These are phyloP conservation scores for Rhodofomes roseus DNA, from an alignment of 1,284 basidiomycete genomes.

Conservation along the genomic window DNA sequence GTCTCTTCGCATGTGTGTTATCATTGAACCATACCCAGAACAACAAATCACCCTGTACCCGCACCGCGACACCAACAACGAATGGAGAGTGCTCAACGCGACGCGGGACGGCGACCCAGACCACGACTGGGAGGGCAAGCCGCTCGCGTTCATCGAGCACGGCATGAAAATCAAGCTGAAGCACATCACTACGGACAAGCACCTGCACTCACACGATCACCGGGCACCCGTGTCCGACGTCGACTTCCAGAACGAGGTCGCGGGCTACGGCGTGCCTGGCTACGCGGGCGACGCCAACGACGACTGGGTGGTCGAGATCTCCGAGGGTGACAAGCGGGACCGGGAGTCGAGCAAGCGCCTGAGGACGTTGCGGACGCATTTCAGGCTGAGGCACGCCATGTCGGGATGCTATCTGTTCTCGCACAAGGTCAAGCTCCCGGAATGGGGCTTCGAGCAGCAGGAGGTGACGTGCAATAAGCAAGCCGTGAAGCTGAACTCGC, in stretches of 20 bases:
- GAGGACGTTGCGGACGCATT: conserved; percentile 79
- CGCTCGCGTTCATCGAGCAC: conserved; percentile 63
- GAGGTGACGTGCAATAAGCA: conserved; percentile 99
- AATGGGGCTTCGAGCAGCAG: conserved; percentile 98
- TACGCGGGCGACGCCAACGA: conserved; percentile 91
- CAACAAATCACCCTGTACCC: conserved; percentile 99
- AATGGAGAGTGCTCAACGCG: conserved; percentile 24
- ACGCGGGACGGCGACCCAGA: conserved; percentile 38
- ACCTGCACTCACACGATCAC: conserved; percentile 92
- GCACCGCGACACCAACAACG: conserved; percentile 56
- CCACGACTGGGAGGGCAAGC: conserved; percentile 54
- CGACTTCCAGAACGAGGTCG: conserved; percentile 99
- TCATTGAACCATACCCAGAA: conserved; percentile 44
- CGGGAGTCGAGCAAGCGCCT: conserved; percentile 68
- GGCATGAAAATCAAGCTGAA: conserved; percentile 80
- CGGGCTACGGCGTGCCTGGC: conserved; percentile 88
- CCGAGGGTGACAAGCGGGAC: conserved; percentile 64
- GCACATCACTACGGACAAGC: conserved; percentile 81
- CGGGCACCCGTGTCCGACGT: conserved; percentile 97
- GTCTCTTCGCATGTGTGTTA: neutral
- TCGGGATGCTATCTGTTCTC: conserved; percentile 97
- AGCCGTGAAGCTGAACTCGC: conserved; percentile 83
- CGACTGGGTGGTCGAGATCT: conserved; percentile 93
- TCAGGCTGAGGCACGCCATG: conserved; percentile 82
- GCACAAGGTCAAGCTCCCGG: conserved; percentile 95